These are phyloP conservation scores for Amanita brunnescens DNA, from an alignment of 768 basidiomycete genomes.

Conservation along the genomic window DNA sequence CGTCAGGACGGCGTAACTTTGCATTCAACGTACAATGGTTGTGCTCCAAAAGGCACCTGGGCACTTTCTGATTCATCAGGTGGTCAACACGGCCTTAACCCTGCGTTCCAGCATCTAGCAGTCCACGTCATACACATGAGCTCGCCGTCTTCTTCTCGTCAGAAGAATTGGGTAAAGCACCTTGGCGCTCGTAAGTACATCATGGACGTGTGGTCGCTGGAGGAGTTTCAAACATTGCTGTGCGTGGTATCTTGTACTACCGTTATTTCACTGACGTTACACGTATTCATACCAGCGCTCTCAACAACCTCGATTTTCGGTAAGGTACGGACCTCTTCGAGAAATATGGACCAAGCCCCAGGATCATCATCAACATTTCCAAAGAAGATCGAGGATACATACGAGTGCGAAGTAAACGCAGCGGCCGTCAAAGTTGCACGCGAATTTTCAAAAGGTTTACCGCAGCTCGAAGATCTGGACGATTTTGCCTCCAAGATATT, in stretches of 20 bases:
- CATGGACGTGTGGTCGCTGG: conserved; percentile 9
- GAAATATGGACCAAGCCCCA: conserved; percentile 9
- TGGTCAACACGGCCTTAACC: neutral
- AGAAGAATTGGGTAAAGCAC: conserved; percentile 8
- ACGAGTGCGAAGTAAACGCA: neutral
- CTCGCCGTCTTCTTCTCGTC: conserved; percentile 5
- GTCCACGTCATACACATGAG: conserved; percentile 4
- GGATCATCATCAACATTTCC: conserved; percentile 8
- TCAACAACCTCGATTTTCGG: conserved; percentile 5
- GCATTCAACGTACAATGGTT: neutral
- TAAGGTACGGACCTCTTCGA: conserved; percentile 6
- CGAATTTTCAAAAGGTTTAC: conserved; percentile 1
- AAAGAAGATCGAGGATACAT: neutral
- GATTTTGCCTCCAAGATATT: conserved; percentile 9
- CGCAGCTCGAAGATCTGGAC: conserved; percentile 4
- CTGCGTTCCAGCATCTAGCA: neutral
- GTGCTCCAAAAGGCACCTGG: neutral
- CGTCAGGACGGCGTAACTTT: neutral
- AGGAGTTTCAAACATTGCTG: conserved; percentile 7
- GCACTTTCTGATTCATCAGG: conserved; percentile 1
- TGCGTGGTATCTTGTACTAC: conserved; percentile 2
- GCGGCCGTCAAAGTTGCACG: conserved; percentile 1
- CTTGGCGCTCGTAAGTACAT: conserved; percentile 6
- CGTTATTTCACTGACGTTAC: conserved; percentile 8
- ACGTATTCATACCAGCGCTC: conserved; percentile 7